phyloP scores from a whole-genome alignment of 2,329 filamentous ascomycete species.

The Exophiala mesophila region DNA sequence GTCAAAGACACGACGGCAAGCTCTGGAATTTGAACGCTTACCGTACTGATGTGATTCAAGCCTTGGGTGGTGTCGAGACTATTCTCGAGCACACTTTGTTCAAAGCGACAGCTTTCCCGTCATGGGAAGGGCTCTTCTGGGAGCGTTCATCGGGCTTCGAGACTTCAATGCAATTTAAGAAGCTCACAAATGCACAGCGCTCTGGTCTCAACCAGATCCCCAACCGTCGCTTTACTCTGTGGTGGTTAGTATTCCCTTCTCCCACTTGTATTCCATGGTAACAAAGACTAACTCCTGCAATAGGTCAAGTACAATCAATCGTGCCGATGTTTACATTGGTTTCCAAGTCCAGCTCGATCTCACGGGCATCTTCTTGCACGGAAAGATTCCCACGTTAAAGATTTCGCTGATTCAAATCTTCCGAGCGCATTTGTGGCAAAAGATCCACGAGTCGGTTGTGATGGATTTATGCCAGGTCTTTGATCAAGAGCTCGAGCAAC shows the following conservation, averaged over 20 bases:
- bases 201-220: constrained; percentile 98
- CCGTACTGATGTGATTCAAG: constrained; percentile 93
- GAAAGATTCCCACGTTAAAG: constrained; percentile 96
- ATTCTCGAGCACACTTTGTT: constrained; percentile 96
- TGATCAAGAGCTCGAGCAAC: constrained; percentile 90
- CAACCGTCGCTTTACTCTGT: constrained; percentile 95
- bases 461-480: constrained; percentile 99
- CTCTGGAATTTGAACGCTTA: constrained; percentile 96
- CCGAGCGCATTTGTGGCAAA: constrained; percentile 99
- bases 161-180: constrained; percentile 91
- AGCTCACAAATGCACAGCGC: constrained; percentile 92
- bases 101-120: constrained; percentile 93
- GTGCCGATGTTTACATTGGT: constrained; percentile 96
- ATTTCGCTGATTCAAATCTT: constrained; percentile 99
- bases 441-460: constrained; percentile 97
- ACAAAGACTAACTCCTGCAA: constrained; percentile 54
- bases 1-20: constrained; percentile 93
- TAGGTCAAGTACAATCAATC: constrained; percentile 60
- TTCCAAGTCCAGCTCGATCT: constrained; percentile 98
- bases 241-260: constrained; percentile 65
- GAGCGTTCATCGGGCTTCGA: constrained; percentile 60
- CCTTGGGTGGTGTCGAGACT: constrained; percentile 91
- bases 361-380: constrained; percentile 97
- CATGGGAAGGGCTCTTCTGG: constrained; percentile 96
- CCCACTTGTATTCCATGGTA: not conserved